Evolutionary conservation across 2,329 filamentous ascomycete genomes (phyloP).

Genomic region (Chaetomiaceae sp.): DNA sequence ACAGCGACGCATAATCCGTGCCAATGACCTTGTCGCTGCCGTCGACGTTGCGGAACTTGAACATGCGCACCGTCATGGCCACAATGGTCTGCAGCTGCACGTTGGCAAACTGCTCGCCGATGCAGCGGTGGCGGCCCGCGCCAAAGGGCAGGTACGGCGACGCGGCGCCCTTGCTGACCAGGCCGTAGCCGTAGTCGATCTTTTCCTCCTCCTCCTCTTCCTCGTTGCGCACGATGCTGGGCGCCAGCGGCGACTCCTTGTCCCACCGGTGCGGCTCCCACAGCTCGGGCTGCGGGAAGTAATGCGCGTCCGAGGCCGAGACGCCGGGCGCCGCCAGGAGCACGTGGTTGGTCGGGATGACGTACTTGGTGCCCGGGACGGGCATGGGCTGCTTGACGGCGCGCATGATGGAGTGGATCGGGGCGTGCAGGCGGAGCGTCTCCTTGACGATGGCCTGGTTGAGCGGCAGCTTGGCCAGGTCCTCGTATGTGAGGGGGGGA

Average conservation of each 20-base stretch:
- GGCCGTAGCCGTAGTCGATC: constrained; percentile 89
- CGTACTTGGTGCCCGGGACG: constrained; percentile 75
- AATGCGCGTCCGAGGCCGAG: constrained; percentile 63
- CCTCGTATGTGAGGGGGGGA: constrained; percentile 70
- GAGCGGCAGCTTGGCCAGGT: constrained; percentile 72
- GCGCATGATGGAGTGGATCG: constrained; percentile 93
- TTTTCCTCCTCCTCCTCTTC: constrained; percentile 63
- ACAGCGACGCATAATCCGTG: constrained; percentile 66
- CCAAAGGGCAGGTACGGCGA: constrained; percentile 94
- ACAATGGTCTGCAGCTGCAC: constrained; percentile 84
- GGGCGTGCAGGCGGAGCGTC: constrained; percentile 83
- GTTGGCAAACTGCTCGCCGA: constrained; percentile 95
- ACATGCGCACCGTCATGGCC: constrained; percentile 68
- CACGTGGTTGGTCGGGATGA: constrained; percentile 74
- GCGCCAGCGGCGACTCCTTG: constrained; percentile 54
- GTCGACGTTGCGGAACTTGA: constrained; percentile 74
- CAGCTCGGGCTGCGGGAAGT: constrained; percentile 74
- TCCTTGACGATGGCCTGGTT: constrained; percentile 86
- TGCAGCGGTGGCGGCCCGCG: constrained; percentile 87
- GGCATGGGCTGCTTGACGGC: constrained; percentile 85
- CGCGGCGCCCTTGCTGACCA: constrained; percentile 84
- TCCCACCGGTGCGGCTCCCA: constrained; percentile 96
- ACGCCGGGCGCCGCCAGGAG: constrained; percentile 84
- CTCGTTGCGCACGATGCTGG: constrained; percentile 39
- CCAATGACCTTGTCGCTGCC: constrained; percentile 65